Percentiles rank a stretch among this genome's conserved stretches.
Conservation (phyloP, 2,329 filamentous ascomycete genomes). For the Aspergillus costaricaensis region DNA sequence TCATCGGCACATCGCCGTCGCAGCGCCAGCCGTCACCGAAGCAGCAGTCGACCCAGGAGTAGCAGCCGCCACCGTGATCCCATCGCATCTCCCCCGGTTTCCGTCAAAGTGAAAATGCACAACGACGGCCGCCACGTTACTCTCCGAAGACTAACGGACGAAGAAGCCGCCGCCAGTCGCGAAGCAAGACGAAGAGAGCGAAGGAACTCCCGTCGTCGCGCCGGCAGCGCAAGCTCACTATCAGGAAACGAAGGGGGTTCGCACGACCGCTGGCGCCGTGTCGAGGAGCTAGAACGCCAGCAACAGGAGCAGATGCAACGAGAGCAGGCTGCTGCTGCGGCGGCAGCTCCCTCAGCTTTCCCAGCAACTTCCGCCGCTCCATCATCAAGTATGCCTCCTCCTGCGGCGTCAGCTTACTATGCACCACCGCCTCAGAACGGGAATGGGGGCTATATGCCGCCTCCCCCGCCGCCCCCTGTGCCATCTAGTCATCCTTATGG, state of each 20-base stretch:
- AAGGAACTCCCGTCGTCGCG: slow-evolving; percentile 42
- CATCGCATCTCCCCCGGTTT: slow-evolving; percentile 60
- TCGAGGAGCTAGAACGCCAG: slow-evolving; percentile 50
- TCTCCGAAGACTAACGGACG: slow-evolving; percentile 60
- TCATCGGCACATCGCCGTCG: slow-evolving; percentile 34
- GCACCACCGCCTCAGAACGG: slow-evolving; percentile 27
- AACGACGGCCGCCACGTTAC: slow-evolving; percentile 65
- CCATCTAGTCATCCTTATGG: slow-evolving; percentile 45
- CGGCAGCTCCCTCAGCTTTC: slow-evolving; percentile 26
- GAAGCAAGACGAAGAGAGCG: slow-evolving; percentile 54
- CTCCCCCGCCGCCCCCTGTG: slow-evolving; percentile 39
- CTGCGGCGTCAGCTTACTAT: slow-evolving; percentile 22
- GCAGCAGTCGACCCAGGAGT: slow-evolving; percentile 32
- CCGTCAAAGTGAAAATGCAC: slow-evolving; percentile 66
- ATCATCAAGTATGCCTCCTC: slow-evolving; percentile 28
- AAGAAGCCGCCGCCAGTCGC: slow-evolving; percentile 63
- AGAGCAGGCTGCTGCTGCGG: slow-evolving; percentile 36
- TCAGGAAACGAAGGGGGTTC: slow-evolving; percentile 42
- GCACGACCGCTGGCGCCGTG: slow-evolving; percentile 51
- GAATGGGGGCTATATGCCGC: slow-evolving; percentile 26
- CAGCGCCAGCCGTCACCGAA: slow-evolving; percentile 32
- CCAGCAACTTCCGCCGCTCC: slow-evolving; percentile 25
- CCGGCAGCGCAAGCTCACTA: slow-evolving; percentile 44
- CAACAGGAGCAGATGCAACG: slow-evolving; percentile 48
- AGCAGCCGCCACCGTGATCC: slow-evolving; percentile 41